Evolutionary conservation across 768 basidiomycete species (phyloP), one percentile per base, ranked within the genome.

Genomic region (Imleria badia): DNA sequence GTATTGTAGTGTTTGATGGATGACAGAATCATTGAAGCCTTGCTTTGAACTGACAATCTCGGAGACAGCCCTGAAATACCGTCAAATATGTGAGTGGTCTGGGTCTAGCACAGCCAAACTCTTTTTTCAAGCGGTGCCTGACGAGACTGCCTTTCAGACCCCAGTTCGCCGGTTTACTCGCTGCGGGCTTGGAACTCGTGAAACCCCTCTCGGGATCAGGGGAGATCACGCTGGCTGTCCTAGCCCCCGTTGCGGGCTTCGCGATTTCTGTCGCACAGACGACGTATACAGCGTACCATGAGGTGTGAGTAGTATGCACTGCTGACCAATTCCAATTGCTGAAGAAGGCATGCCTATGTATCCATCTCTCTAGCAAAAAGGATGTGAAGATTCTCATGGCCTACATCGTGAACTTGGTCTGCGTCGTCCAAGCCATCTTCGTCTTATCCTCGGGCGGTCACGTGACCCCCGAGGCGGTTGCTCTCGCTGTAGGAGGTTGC

Each of bases 341-440:
- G 10, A 56, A 40, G 13, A 5, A 7, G 2, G 12, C 14, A 12
- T n/a, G 1, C 19, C 2, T 1, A 13, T 7, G 3, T 19, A 19
- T 29, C 29, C 11, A 20, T 41, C 41, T 5, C 26, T 42, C 12
- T 15, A 60, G 60, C 8, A 48, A 51, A 41, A 51, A 31, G 23
- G 48, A 51, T 19, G 60, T 51, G 19, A 61, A 51, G 14, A 19
- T 59, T n/a, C 29, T 61, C 29, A 61, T 61, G 48, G 48, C 31
- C 23, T 61, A 50, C 41, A 53, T 58, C 23, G 43, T 62, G 3
- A 45, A 59, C 45, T n/a, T 61, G 29, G 48, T 59, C 19, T 61
- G 51, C 26, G 42, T 58, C 52, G 62, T 61, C 60, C 60, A 62
- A 26, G 34, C 23, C 13, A 8, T 59, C 19, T 61, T 48, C 30